Base-by-base conservation (phyloP, 768 basidiomycete genomes). In the Lyophyllum shimeji region DNA sequence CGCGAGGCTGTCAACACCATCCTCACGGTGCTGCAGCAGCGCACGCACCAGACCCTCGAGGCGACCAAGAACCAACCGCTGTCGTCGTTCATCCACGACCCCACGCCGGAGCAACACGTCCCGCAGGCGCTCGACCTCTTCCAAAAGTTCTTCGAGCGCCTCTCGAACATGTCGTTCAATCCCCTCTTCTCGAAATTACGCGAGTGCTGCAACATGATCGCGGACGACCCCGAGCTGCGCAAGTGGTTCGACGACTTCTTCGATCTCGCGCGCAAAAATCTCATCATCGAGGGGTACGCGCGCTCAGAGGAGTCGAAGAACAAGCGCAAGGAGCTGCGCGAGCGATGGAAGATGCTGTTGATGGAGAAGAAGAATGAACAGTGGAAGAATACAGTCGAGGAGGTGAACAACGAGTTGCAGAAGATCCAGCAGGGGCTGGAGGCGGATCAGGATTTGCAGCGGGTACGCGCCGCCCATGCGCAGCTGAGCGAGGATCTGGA, bases 21-120 rank as follows among this genome's bases (percentile, higher is more conserved):
- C 25, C 83, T 90, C 61, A 69, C 71, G 46, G 74, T 83, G 46
- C 64, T 82, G 1, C 79, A 84, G 57, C 82, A 83, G 56, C 85
- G 88, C 67, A 62, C 88, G 29, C 74, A 80, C 54, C 71, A 85
- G 31, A 81, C 85, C 46, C 72, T 76, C 0, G 80, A 80, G 0
- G 70, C 79, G 1, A 75, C 70, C 48, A 68, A 77, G 40, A 75
- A 79, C 53, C 65, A 76, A 23, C 79, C 81, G 0, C 73, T 90
- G 33, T 75, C 79, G 13, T 75, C 75, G 1, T 80, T 89, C 63
- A 74, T 89, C 52, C 66, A 80, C 8, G 87, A 90, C 49, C 79
- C 84, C 17, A 83, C 86, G 0, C 75, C 80, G 3, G 86, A 84
- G 49, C 79, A 87, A 63, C 84, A 87, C 59, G 66, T 88, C 24